Evolutionary conservation across 1,284 basidiomycete genomes (phyloP), one percentile per base, ranked within the genome.

Genomic region (Boletus smithii): DNA sequence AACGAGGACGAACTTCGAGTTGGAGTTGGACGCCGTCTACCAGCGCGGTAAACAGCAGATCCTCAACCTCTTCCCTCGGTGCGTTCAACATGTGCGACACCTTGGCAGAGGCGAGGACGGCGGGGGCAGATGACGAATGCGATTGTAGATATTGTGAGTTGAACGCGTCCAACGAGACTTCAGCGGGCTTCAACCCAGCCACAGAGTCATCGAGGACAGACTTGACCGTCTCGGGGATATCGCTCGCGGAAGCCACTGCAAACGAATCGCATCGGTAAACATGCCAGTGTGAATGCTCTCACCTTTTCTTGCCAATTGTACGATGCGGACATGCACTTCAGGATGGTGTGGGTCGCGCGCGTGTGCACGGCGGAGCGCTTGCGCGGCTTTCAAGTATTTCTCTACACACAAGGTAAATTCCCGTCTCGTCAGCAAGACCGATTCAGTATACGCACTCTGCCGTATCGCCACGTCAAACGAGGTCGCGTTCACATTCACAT

Each of bases 401-500:
- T 82, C 92, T 94, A 55, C 41, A 30, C 14, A 34, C 23, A 34
- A 3, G n/a, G 48, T n/a, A 45, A 17, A 18, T 31, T 20, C 40
- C 29, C 36, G 18, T 29, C n/a, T 5, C 14, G 11, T 26, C 32
- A 20, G 18, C 26, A 14, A 20, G n/a, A 36, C 23, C 6, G 18
- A 13, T 7, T 31, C 74, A 32, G 18, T 30, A 31, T 8, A 72
- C 81, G 60, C 57, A 85, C 85, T 74, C 62, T 80, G 73, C 37
- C 88, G 70, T 24, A 83, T 60, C 24, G 88, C 83, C 22, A 98
- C 84, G 60, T 97, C 92, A 61, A 91, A 97, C 2, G 77, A 74
- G 0, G 76, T 74, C 35, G 83, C 66, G 87, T 91, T 95, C 5
- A 83, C 82, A 32, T 90, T 83, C 8, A 90, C 66, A 42, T 81